phyloP scores from a whole-genome alignment of 2,329 filamentous ascomycete species.

The Botryotinia convoluta region DNA sequence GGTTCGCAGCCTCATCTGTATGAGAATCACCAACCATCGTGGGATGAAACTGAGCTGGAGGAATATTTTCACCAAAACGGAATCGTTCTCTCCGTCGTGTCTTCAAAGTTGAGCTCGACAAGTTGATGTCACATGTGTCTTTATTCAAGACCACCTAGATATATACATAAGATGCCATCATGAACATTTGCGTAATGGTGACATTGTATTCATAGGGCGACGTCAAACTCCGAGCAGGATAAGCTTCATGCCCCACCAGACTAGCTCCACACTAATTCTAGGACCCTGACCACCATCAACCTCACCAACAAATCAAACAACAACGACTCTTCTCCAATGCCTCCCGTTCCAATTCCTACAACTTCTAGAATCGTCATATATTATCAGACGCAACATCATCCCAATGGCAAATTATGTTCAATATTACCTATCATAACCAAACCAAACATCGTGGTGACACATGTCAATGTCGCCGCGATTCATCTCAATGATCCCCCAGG shows the following conservation, averaged over 20 bases:
- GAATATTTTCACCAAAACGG: not conserved
- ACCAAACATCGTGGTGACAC: conserved; percentile 64
- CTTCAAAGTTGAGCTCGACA: not conserved
- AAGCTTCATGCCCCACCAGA: not conserved
- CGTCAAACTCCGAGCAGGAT: not conserved
- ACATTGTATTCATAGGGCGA: not conserved
- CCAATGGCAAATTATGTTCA: conserved; percentile 53
- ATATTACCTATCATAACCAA: conserved; percentile 50
- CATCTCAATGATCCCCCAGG: conserved; percentile 71
- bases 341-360: conserved; percentile 32
- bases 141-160: not conserved
- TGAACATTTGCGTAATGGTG: not conserved
- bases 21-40: not conserved
- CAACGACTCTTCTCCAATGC: conserved; percentile 26
- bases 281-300: conserved; percentile 3
- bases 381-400: conserved; percentile 62
- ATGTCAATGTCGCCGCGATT: conserved; percentile 82
- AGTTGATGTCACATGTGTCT: no score
- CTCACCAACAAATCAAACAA: conserved; percentile 2
- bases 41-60: not conserved
- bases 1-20: not conserved
- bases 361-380: conserved; percentile 52
- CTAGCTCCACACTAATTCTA: not conserved
- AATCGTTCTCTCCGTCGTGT: not conserved
- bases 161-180: not conserved